Evolutionary conservation across 2,329 filamentous ascomycete species (phyloP), one percentile per base, ranked within the genome.

Genomic region (Beauveria sp.): DNA sequence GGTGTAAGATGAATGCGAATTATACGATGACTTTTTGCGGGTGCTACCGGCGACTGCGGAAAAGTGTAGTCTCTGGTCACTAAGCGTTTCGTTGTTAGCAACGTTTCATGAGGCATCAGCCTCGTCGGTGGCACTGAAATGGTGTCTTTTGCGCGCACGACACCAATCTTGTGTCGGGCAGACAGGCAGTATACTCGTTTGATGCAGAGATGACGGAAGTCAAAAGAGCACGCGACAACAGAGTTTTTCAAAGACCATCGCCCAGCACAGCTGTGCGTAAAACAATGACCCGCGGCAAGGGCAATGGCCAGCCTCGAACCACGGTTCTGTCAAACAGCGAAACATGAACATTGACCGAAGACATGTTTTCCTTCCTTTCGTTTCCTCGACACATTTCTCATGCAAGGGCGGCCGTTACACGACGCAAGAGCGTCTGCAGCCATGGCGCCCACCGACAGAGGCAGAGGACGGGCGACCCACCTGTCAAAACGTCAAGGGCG

Each of bases 401-500:
- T 28, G 57, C 40, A 47, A 40, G 14, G n/a, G 50, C 48, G 28
- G 14, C 48, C 57, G 57, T 54, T 47, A 10, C 30, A 28, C 40
- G 20, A 14, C 8, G 26, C 53, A 12, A 22, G 22, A 34, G 40
- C 24, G 37, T 52, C 30, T 44, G 16, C 26, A 37, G 14, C 20
- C 26, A 37, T 24, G 24, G 47, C 48, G 28, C 10, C 20, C 40
- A 40, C 48, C 20, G 28, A 59, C 50, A 53, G 57, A 59, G 30
- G 41, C 41, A 43, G 24, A 41, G 47, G 22, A 44, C 41, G 24
- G 40, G 40, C 14, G 50, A 59, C 57, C 57, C 57, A 59, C 57
- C 57, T 59, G 48, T 54, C 57, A 54, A 59, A 59, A 22, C 26
- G 40, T 47, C 40, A 44, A 59, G 41, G 30, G 20, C 16, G 14